Evolutionary conservation across 495 filamentous ascomycete species (phyloP), one percentile per base, ranked within the genome.

Genomic region (Lasiosphaeriaceae sp.): DNA sequence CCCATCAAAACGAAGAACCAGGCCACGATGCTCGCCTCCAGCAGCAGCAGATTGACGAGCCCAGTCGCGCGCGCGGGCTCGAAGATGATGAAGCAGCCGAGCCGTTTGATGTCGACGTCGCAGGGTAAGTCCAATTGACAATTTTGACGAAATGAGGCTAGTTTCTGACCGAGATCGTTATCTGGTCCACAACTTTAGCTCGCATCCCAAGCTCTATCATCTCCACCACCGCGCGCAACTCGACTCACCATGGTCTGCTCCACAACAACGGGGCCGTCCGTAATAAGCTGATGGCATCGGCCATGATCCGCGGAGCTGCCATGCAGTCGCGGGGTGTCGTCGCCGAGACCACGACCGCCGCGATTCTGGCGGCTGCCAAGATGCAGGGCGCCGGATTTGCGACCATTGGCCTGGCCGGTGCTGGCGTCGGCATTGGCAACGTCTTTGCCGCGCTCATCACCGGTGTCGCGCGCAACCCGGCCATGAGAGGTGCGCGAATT

Each of bases 381-480:
- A 63, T 71, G 35, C 68, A 71, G 37, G 71, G 71, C 58, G 66
- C 72, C 31, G 72, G 72, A 56, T 55, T 67, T 23, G 72, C 72
- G 44, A 69, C 72, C 26, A 67, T 72, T 48, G 72, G 72, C 43
- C 63, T 75, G 17, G 71, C 72, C 49, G 72, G 72, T 48, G 71
- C 72, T 55, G 72, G 72, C 60, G 61, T 67, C 50, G 72, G 72
- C 57, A 75, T 75, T 54, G 72, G 72, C 22, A 66, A 60, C 35
- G 69, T 75, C 24, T 75, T 73, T 57, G 72, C 56, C 16, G 55
- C 72, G 22, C 57, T 75, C 55, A 75, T 75, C 56, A 63, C 56
- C 23, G 72, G 72, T 58, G 66, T 70, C 52, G 71, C 72, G 14
- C 67, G 72, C 55, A 75, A 75, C 65, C 72, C 72, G 12, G 62